Conservation (phyloP, 202 grass and related monocot species). For the Dendrocalamus latiflorus region DNA sequence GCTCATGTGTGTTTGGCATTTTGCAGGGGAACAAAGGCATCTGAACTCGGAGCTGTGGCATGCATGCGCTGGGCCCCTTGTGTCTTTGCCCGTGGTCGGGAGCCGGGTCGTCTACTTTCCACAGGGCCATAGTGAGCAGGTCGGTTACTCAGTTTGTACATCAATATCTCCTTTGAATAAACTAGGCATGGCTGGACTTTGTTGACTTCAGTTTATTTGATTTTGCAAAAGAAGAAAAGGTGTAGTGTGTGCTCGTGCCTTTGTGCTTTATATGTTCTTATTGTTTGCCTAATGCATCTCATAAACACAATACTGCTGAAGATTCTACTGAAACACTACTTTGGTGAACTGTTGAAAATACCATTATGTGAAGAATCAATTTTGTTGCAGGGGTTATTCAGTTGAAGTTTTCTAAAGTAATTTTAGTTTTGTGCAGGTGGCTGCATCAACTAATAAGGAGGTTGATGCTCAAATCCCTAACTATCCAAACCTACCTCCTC, state of each 20-base stretch:
- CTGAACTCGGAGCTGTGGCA: conserved; percentile 99
- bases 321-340: background rate
- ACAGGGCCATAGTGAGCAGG: conserved; percentile 98
- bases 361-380: background rate
- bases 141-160: conserved; percentile 23
- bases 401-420: background rate
- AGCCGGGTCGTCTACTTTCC: conserved; percentile 95
- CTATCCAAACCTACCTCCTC: conserved; percentile 85
- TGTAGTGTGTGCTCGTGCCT: background rate
- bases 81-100: conserved; percentile 78
- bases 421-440: conserved; percentile 53
- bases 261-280: background rate
- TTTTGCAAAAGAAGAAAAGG: conserved; percentile 13
- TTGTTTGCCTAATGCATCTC: background rate
- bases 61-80: conserved; percentile 97
- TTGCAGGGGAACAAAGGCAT: conserved; percentile 90
- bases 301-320: background rate
- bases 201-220: conserved; percentile 10
- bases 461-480: conserved; percentile 88
- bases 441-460: conserved; percentile 94
- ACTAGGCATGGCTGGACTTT: conserved; percentile 2
- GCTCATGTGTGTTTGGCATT: conserved; percentile 49
- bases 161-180: conserved; percentile 17
- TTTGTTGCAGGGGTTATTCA: background rate
- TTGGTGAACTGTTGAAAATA: background rate